Percentiles rank a stretch among this genome's conserved stretches.
Evolutionary conservation across 2,329 filamentous ascomycete genomes (phyloP).

Genomic region (Stagonosporopsis tanaceti): DNA sequence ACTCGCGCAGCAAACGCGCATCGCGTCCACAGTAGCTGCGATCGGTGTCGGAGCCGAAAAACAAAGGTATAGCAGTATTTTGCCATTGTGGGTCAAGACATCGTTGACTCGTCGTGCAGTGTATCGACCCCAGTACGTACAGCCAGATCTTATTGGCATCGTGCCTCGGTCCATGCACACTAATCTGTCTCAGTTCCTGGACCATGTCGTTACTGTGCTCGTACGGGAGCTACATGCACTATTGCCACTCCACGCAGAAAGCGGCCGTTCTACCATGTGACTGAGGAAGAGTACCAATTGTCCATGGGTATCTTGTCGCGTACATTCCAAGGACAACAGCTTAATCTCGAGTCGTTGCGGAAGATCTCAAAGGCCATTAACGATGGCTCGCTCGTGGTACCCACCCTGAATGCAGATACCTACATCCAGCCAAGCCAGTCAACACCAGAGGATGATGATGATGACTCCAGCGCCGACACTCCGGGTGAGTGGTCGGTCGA

Average conservation of each 20-base stretch:
- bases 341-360: slow-evolving; percentile 45
- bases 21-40: slow-evolving; percentile 49
- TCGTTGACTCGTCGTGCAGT: slow-evolving; percentile 39
- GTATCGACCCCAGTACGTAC: slow-evolving; percentile 49
- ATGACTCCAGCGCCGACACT: slow-evolving; percentile 33
- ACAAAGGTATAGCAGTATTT: slow-evolving; percentile 42
- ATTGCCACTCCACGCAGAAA: slow-evolving; percentile 48
- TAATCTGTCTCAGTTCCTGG: slow-evolving; percentile 46
- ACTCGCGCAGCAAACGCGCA: slow-evolving; percentile 40
- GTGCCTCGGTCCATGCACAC: slow-evolving; percentile 18
- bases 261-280: slow-evolving; percentile 51
- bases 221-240: slow-evolving; percentile 46
- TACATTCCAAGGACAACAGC: slow-evolving; percentile 47
- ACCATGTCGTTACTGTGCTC: slow-evolving; percentile 50
- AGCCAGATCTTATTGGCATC: slow-evolving; percentile 13
- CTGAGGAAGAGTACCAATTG: slow-evolving; percentile 51
- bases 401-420: slow-evolving; percentile 35
- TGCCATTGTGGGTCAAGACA: slow-evolving; percentile 29
- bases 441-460: slow-evolving; percentile 39
- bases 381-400: slow-evolving; percentile 39
- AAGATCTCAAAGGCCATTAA: slow-evolving; percentile 45
- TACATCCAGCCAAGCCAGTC: slow-evolving; percentile 35
- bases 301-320: slow-evolving; percentile 49
- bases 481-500: slow-evolving; percentile 25
- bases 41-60: slow-evolving; percentile 49